Base-by-base conservation (phyloP, 2,329 filamentous ascomycete species). In the Coleophoma cylindrospora region DNA sequence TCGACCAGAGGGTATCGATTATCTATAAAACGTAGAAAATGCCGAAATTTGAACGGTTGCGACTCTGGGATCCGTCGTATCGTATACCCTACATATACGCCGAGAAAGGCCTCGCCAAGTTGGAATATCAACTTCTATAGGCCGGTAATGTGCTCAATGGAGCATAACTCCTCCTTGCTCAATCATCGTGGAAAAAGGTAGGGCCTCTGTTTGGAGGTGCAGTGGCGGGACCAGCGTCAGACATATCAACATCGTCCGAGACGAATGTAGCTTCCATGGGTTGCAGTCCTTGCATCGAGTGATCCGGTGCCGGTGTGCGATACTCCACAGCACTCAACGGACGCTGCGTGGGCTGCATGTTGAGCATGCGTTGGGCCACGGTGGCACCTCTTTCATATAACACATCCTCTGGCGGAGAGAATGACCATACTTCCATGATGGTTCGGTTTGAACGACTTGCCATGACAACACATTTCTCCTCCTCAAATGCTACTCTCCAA, bases 381-480 rank as follows among this genome's bases (percentile, higher is more conserved):
- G 53, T 62, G 54, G 64, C 63, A 3, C 66, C 56, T 40, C 65
- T 59, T 45, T 71, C 68, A 54, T 70, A 55, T 74, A 75, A 19
- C 77, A 72, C 51, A 47, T 89, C 87, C 51, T 89, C 86, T 0
- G 90, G 89, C 13, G 92, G 91, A 4, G 92, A 91, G 66, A 96
- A 96, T 10, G 89, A 92, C 90, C 91, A 96, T 72, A 95, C 92
- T 84, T 99, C 94, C 94, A 99, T 99, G 55, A 97, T 87, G 0
- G 95, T 97, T 55, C 91, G 84, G 50, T 84, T 86, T 47, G 83
- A 83, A 53, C 92, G 81, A 61, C 90, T 86, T 9, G 94, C 94
- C 77, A 99, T 88, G 33, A 96, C 92, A 32, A 99, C 92, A 51
- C 92, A 95, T 69, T 96, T 97, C 70, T 99, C 94, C 57, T 96